Evolutionary conservation across 208 protist genomes (phyloP).

Genomic region (Borovskyia barvae): DNA sequence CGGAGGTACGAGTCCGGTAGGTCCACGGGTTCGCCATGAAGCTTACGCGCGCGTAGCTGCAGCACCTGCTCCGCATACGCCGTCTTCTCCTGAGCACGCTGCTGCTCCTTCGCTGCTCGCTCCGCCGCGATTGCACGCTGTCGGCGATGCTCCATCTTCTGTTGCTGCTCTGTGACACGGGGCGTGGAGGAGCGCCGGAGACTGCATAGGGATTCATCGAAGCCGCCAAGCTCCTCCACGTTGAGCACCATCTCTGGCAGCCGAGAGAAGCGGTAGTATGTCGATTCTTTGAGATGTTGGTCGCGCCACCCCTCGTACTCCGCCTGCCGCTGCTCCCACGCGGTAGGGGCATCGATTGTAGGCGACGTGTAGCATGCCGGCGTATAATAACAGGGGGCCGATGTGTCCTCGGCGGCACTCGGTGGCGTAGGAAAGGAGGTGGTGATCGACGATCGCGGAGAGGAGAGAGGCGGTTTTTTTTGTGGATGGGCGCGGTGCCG

Average conservation of each 20-base stretch:
- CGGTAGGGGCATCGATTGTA: neutral
- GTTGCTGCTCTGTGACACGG: slow-evolving; percentile 6
- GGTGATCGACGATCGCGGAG: neutral
- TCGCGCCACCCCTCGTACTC: slow-evolving; percentile 46
- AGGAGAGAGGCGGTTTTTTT: neutral
- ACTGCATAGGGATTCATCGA: neutral
- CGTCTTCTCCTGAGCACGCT: slow-evolving; percentile 1
- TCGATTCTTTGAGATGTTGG: slow-evolving; percentile 11
- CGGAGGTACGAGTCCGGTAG: slow-evolving; percentile 48
- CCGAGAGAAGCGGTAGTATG: slow-evolving; percentile 19
- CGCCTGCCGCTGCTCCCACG: slow-evolving; percentile 30
- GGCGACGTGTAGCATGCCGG: slow-evolving; percentile 26
- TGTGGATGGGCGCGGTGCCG: neutral
- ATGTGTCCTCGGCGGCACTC: neutral
- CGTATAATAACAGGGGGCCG: slow-evolving; percentile 1
- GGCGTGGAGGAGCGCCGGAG: neutral
- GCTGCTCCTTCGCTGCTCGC: slow-evolving; percentile 10
- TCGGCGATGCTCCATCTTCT: slow-evolving; percentile 21
- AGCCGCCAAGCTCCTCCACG: neutral
- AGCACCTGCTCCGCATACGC: slow-evolving; percentile 21
- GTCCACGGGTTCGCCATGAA: slow-evolving; percentile 37
- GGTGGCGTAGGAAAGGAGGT: neutral
- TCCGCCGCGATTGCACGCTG: slow-evolving; percentile 33
- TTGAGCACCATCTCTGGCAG: neutral
- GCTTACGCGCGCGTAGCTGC: slow-evolving; percentile 18